These are phyloP conservation scores for Starmerella potacharoeniae DNA, from an alignment of 805 yeast genomes.

Conservation along the genomic window DNA sequence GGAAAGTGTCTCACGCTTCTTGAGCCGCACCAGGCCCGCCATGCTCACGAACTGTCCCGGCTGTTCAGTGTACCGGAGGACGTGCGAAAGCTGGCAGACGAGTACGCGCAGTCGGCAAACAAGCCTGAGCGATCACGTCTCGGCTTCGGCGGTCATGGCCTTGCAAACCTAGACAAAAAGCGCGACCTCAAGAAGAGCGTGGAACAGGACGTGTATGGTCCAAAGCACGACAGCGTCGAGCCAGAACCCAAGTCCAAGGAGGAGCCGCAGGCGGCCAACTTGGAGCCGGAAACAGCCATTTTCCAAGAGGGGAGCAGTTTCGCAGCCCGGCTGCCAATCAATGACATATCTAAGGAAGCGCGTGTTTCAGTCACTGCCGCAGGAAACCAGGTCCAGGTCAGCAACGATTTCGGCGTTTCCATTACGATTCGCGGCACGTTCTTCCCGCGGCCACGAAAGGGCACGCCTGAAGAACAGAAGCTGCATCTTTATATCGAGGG, in stretches of 20 bases:
- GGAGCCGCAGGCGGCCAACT: neutral
- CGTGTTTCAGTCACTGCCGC: constrained; percentile 23
- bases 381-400: constrained; percentile 10
- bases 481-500: constrained; percentile 72
- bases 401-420: constrained; percentile 37
- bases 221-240: neutral
- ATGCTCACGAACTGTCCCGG: constrained; percentile 58
- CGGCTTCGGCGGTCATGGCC: constrained; percentile 95
- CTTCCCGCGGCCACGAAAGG: constrained; percentile 43
- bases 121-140: constrained; percentile 50
- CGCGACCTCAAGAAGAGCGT: constrained; percentile 39
- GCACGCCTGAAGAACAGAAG: constrained; percentile 33
- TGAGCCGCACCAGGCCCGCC: constrained; percentile 46
- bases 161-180: constrained; percentile 58
- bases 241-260: neutral
- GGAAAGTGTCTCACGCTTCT: constrained; percentile 75
- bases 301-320: constrained; percentile 26
- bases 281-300: neutral
- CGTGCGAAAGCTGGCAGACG: constrained; percentile 40
- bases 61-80: constrained; percentile 47
- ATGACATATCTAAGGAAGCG: constrained; percentile 60
- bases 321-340: constrained; percentile 62
- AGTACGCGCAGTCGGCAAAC: constrained; percentile 35
- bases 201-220: constrained; percentile 31
- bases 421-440: constrained; percentile 74